These are phyloP conservation scores for Aureobasidium melanogenum DNA, from an alignment of 2,329 filamentous ascomycete species.

Conservation along the genomic window DNA sequence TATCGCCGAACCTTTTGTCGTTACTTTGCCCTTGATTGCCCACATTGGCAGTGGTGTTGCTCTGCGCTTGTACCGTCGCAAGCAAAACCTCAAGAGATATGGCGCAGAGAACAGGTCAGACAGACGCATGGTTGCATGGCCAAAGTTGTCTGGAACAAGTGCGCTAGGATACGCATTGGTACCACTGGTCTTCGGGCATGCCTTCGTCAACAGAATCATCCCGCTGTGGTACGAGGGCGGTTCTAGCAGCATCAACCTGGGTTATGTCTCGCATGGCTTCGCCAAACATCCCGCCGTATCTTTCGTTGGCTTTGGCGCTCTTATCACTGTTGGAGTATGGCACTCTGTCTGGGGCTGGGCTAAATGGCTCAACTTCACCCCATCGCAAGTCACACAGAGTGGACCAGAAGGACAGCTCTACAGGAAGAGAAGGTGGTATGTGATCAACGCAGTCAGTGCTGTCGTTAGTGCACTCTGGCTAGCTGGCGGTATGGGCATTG, in stretches of 20 bases:
- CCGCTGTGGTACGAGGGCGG: slow-evolving; percentile 73
- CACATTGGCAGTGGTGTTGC: slow-evolving; percentile 72
- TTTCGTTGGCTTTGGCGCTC: slow-evolving; percentile 58
- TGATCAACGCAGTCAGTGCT: slow-evolving; percentile 57
- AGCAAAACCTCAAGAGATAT: slow-evolving; percentile 64
- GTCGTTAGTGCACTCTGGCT: slow-evolving; percentile 63
- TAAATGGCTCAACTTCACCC: slow-evolving; percentile 65
- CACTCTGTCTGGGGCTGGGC: slow-evolving; percentile 81
- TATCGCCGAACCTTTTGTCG: slow-evolving; percentile 67
- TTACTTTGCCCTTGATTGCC: slow-evolving; percentile 62
- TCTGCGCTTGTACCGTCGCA: slow-evolving; percentile 64
- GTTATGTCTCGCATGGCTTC: slow-evolving; percentile 80
- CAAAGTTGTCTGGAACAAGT: slow-evolving; percentile 59
- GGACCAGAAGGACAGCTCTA: slow-evolving; percentile 41
- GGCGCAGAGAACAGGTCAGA: slow-evolving; percentile 55
- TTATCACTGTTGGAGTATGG: slow-evolving; percentile 60
- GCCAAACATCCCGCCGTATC: slow-evolving; percentile 58
- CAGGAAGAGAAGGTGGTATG: slow-evolving; percentile 59
- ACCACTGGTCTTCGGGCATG: slow-evolving; percentile 60
- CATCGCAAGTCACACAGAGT: slow-evolving; percentile 43
- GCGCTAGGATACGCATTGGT: slow-evolving; percentile 63
- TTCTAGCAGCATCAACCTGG: slow-evolving; percentile 74
- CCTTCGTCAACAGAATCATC: slow-evolving; percentile 64
- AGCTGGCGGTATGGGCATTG: slow-evolving; percentile 67
- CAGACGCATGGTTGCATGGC: slow-evolving; percentile 53